Evolutionary conservation across 768 basidiomycete genomes (phyloP).

Genomic region (Boletus coccyginus): DNA sequence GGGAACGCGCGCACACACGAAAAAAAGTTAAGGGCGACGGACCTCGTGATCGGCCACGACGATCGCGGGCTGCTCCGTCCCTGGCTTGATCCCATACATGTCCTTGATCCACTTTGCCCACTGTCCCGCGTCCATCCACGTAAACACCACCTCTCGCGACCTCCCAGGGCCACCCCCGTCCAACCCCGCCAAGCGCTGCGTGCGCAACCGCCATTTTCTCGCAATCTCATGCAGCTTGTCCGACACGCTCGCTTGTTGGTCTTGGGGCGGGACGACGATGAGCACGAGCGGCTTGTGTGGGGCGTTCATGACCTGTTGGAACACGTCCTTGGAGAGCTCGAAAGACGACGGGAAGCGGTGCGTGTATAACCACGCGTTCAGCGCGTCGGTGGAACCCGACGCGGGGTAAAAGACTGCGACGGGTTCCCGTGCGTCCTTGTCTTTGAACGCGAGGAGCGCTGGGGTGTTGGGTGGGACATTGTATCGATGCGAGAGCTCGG

Average conservation of each 20-base stretch:
- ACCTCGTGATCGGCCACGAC: conserved; percentile 77
- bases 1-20: too few relatives aligned
- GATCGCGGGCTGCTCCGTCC: conserved; percentile 35
- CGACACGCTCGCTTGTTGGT: conserved; percentile 40
- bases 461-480: conserved; percentile 37
- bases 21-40: neutral
- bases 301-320: conserved; percentile 84
- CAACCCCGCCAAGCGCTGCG: neutral
- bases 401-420: conserved; percentile 39
- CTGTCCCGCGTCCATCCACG: conserved; percentile 82
- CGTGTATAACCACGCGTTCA: conserved; percentile 56
- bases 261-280: conserved; percentile 51
- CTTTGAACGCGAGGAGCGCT: conserved; percentile 67
- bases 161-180: conserved; percentile 25
- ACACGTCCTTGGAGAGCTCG: conserved; percentile 76
- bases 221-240: conserved; percentile 51
- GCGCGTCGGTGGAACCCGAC: neutral
- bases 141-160: conserved; percentile 66
- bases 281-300: conserved; percentile 75
- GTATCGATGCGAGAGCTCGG: conserved; percentile 34
- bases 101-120: conserved; percentile 91
- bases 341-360: conserved; percentile 72
- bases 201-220: conserved; percentile 51
- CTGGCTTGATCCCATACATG: conserved; percentile 71
- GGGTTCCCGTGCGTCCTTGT: conserved; percentile 47